Evolutionary conservation across 352 stramenopile species (phyloP), one percentile per base, ranked within the genome.

Genomic region (Thalassiosira hispida): DNA sequence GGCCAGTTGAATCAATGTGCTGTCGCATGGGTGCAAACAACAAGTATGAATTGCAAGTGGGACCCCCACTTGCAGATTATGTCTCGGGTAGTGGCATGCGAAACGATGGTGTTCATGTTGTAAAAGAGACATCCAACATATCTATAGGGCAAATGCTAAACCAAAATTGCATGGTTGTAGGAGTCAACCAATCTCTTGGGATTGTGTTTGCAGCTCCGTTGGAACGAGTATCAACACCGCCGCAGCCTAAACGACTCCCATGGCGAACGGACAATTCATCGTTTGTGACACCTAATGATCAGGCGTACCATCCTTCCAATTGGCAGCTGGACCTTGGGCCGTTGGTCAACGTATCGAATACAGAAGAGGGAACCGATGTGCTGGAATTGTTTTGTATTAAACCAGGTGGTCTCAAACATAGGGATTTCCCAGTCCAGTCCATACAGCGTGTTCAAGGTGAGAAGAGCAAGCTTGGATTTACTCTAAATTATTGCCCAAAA

Each of bases 41-140:
- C 9, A 77, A 72, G 55, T 84, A 63, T 71, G 70, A 79, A 38
- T 33, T 80, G 27, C 12, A 65, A 47, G 63, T 84, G 18, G 61
- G 60, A n/a, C 62, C 71, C 5, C 29, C 29, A 25, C 6, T 75
- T 29, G 9, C 27, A 62, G 69, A 77, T 65, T 68, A 75, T 70
- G 12, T 74, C 7, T 22, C 47, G 5, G 63, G 31, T n/a, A 59
- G 22, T 57, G 3, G n/a, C 20, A 11, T 40, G 4, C 63, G 59
- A 47, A 27, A 53, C 3, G 52, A 63, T 72, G 69, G 69, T 22
- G 44, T 65, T 38, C 16, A 33, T 27, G 42, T 59, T 38, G 27
- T 16, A 23, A 18, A 56, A 53, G 16, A 46, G 4, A 29, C 8
- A 23, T 33, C 35, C 8, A 51, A 20, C 11, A 11, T 63, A 29